Evolutionary conservation across 2,329 filamentous ascomycete genomes (phyloP).

Genomic region (Trichoderma simmonsii): DNA sequence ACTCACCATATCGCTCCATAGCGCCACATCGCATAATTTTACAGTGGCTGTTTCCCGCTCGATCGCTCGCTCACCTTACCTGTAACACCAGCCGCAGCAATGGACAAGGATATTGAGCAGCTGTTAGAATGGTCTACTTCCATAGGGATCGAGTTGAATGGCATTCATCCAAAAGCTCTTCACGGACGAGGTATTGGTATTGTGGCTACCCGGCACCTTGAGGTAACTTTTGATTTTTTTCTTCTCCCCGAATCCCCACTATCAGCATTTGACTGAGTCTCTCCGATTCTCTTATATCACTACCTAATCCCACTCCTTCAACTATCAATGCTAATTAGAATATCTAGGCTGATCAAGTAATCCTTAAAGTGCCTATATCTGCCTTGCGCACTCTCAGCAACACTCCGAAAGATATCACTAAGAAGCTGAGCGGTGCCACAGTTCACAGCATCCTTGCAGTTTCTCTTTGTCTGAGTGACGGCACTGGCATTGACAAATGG

Average conservation of each 20-base stretch:
- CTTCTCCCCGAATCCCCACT: background rate
- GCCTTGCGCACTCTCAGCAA: constrained; percentile 64
- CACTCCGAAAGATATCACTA: constrained; percentile 51
- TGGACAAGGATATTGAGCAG: constrained; percentile 34
- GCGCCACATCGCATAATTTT: constrained; percentile 11
- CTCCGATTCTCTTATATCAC: background rate
- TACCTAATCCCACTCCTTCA: background rate
- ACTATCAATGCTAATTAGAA: background rate
- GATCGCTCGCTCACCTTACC: background rate
- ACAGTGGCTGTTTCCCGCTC: background rate
- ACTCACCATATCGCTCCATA: constrained; percentile 2
- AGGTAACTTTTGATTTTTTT: constrained; percentile 45
- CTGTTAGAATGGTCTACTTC: constrained; percentile 67
- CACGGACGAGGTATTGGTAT: constrained; percentile 75
- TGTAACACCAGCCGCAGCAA: background rate
- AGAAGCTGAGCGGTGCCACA: constrained; percentile 50
- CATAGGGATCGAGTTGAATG: constrained; percentile 64
- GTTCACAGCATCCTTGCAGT: constrained; percentile 73
- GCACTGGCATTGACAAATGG: constrained; percentile 55
- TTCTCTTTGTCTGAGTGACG: constrained; percentile 55
- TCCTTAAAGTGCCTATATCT: constrained; percentile 63
- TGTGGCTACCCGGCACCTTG: constrained; percentile 63
- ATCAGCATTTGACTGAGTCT: background rate
- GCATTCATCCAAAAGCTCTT: constrained; percentile 64
- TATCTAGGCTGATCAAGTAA: constrained; percentile 43